Evolutionary conservation across 1,284 basidiomycete species (phyloP), one percentile per base, ranked within the genome.

Genomic region (Leccinum cinnamomeum): DNA sequence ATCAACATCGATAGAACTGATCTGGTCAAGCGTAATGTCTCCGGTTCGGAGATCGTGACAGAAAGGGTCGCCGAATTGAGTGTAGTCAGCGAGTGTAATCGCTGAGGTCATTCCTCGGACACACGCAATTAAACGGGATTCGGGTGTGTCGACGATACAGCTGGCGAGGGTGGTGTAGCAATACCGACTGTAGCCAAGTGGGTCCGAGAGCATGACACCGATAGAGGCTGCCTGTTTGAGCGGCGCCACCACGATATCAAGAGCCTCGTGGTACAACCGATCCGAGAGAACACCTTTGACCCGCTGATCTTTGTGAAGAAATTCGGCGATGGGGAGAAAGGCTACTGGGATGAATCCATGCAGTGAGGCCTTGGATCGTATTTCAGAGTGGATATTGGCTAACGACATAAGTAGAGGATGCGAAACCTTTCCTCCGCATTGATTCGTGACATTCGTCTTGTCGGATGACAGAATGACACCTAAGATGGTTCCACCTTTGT

Each of bases 361-460:
- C 20, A 20, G 20, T 20, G 20, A 20, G 20, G 20, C 20, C 20
- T 20, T 20, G 20, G 20, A 20, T 20, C 20, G 20, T 20, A 20
- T 20, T 20, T 20, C 20, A 20, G 20, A 20, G 20, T 20, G 20
- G 20, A 20, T 20, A 20, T 20, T 20, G 20, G 20, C 20, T 20
- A 20, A 20, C 20, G 20, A 20, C 20, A 20, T 20, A 20, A 20
- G 20, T 20, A 20, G 20, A 20, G 20, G 20, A 20, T 20, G 20
- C 20, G 20, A 20, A 20, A 20, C 20, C 20, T 20, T 20, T 20
- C 23, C 23, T 23, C 76, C 73, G 10, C 71, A 75, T 64, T 73
- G 70, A 3, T 66, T 63, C 5, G 77, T 72, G 3, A 78, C 68
- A 28, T 66, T 72, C 1, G 72, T 78, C 58, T 78, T 77, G 56